phyloP scores from a whole-genome alignment of 208 protist species.

The Leishmania turanica region DNA sequence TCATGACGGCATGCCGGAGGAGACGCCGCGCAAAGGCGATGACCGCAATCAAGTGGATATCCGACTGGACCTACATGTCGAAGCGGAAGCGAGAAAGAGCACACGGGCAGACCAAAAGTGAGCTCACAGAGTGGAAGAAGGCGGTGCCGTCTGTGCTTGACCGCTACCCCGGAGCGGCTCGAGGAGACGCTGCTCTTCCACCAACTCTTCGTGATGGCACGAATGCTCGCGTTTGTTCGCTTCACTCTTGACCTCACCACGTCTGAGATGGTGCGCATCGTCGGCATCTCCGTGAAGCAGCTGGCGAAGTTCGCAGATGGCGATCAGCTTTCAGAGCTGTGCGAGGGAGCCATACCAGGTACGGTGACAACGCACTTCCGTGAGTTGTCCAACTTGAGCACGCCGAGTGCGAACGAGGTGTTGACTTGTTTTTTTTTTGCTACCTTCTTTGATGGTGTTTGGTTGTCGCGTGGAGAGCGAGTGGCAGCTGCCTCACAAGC shows the following conservation, averaged over 20 bases:
- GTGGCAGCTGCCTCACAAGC: not conserved
- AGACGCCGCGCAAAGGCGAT: slow-evolving; percentile 45
- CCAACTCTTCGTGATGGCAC: slow-evolving; percentile 42
- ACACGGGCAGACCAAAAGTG: slow-evolving; percentile 44
- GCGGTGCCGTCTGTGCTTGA: slow-evolving; percentile 37
- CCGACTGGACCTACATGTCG: slow-evolving; percentile 55
- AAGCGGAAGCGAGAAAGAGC: slow-evolving; percentile 50
- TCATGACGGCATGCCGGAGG: slow-evolving; percentile 50
- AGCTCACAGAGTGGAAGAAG: slow-evolving; percentile 44
- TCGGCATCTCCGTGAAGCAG: slow-evolving; percentile 37
- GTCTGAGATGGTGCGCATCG: slow-evolving; percentile 39
- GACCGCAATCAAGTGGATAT: slow-evolving; percentile 55
- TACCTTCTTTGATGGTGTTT: not conserved
- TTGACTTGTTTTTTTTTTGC: not conserved
- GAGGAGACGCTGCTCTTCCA: slow-evolving; percentile 46
- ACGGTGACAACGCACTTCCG: slow-evolving; percentile 3
- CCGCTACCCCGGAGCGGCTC: slow-evolving; percentile 54
- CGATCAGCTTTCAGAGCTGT: slow-evolving; percentile 36
- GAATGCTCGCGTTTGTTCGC: slow-evolving; percentile 30
- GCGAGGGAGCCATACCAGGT: slow-evolving; percentile 17
- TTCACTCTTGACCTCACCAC: slow-evolving; percentile 47
- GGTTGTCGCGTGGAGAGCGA: not conserved
- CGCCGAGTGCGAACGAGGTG: too few relatives aligned
- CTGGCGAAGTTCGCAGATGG: slow-evolving; percentile 33
- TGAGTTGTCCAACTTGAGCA: slow-evolving; percentile 12